phyloP scores from a whole-genome alignment of 495 filamentous ascomycete genomes.

The Aspergillus hancockii region DNA sequence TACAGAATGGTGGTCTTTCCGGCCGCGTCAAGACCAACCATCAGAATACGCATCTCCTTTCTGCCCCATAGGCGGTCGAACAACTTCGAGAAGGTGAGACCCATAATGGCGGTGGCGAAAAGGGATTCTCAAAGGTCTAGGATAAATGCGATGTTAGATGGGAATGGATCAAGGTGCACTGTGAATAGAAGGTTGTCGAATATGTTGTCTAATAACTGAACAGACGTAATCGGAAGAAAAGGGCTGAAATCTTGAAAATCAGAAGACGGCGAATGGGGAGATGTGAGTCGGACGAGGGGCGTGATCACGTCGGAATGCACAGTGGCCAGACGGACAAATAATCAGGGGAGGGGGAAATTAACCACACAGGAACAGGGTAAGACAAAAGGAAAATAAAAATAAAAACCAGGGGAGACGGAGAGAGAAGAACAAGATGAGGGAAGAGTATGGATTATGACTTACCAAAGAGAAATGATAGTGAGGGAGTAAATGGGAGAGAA shows the following conservation, averaged over 20 bases:
- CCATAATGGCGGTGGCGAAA: conserved; percentile 70
- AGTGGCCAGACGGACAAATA: conserved; percentile 18
- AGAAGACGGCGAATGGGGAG: conserved; percentile 15
- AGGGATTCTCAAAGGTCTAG: conserved; percentile 29
- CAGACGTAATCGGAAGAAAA: conserved; percentile 4
- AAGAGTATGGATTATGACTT: conserved; percentile 12
- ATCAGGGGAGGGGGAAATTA: conserved; percentile 24
- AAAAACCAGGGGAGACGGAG: not conserved
- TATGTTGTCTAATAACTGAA: conserved; percentile 1
- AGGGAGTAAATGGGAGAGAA: conserved; percentile 22
- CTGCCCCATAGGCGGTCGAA: conserved; percentile 95
- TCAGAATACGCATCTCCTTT: conserved; percentile 99
- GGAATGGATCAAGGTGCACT: conserved; percentile 11
- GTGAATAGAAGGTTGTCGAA: conserved; percentile 4
- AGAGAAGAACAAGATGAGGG: not conserved
- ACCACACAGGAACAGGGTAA: conserved; percentile 10
- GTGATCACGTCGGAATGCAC: conserved; percentile 27
- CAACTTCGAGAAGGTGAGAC: conserved; percentile 90
- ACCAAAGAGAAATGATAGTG: conserved; percentile 6
- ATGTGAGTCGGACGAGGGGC: conserved; percentile 27
- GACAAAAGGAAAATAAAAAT: conserved; percentile 8
- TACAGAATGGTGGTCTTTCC: conserved; percentile 99
- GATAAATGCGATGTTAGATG: conserved; percentile 27
- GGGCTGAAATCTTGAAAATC: conserved; percentile 14
- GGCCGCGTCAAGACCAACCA: conserved; percentile 98